These are phyloP conservation scores for Neonectria magnoliae DNA, from an alignment of 2,329 filamentous ascomycete genomes.

Conservation along the genomic window DNA sequence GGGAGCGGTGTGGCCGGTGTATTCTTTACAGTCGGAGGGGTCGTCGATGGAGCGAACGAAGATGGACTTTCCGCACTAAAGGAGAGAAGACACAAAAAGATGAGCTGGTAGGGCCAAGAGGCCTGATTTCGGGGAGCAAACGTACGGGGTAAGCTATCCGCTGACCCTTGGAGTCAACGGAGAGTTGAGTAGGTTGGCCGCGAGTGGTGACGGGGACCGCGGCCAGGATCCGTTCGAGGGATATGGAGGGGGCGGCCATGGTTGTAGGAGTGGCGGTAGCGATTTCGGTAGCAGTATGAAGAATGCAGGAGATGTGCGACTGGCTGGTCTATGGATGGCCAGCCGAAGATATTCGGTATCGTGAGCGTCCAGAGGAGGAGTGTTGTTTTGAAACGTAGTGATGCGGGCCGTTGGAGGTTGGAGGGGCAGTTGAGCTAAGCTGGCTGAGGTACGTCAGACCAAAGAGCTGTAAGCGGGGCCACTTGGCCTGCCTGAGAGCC, in stretches of 20 bases:
- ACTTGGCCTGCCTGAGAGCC: too few species aligned
- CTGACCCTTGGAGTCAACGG: slow-evolving; percentile 87
- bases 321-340: not conserved
- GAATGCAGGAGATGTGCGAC: slow-evolving; percentile 4
- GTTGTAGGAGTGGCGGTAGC: slow-evolving; percentile 9
- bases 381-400: slow-evolving; percentile 14
- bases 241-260: slow-evolving; percentile 59
- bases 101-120: not conserved
- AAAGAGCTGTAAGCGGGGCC: slow-evolving; percentile 17
- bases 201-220: slow-evolving; percentile 84
- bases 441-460: slow-evolving; percentile 22
- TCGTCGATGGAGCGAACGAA: slow-evolving; percentile 95
- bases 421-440: slow-evolving; percentile 20
- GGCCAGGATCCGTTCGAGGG: slow-evolving; percentile 78
- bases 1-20: slow-evolving; percentile 86
- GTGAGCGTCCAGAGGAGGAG: slow-evolving; percentile 13
- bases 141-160: slow-evolving; percentile 91
- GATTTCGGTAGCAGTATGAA: slow-evolving; percentile 1
- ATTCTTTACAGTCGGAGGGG: slow-evolving; percentile 85
- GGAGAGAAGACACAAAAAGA: slow-evolving; percentile 6
- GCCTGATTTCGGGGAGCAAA: slow-evolving; percentile 25
- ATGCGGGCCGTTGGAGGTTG: slow-evolving; percentile 21
- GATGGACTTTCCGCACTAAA: slow-evolving; percentile 91
- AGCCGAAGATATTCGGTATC: slow-evolving; percentile 1
- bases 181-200: slow-evolving; percentile 89